phyloP scores from a whole-genome alignment of 768 basidiomycete species.

The Kwoniella dendrophila region DNA sequence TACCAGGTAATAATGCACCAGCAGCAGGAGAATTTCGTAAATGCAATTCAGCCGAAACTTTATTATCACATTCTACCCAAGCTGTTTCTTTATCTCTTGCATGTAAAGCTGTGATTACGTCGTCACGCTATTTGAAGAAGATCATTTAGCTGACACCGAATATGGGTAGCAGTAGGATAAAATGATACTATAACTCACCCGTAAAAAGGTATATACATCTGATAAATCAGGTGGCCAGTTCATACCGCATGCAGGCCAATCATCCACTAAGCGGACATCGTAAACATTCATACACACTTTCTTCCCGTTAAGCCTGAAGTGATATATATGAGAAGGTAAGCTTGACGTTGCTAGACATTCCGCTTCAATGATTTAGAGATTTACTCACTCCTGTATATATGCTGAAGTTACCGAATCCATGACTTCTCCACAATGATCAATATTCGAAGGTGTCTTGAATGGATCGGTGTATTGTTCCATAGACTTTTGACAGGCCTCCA shows the following conservation, averaged over 20 bases:
- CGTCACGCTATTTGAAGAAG: slow-evolving; percentile 63
- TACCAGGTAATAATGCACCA: slow-evolving; percentile 72
- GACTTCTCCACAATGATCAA: slow-evolving; percentile 66
- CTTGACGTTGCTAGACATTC: not conserved
- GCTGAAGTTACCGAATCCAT: slow-evolving; percentile 58
- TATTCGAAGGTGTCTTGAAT: slow-evolving; percentile 58
- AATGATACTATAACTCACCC: slow-evolving; percentile 62
- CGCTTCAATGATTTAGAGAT: not conserved
- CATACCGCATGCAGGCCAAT: slow-evolving; percentile 86
- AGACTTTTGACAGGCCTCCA: slow-evolving; percentile 65
- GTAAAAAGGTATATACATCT: slow-evolving; percentile 74
- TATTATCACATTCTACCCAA: slow-evolving; percentile 83
- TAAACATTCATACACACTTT: slow-evolving; percentile 90
- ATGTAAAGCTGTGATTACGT: slow-evolving; percentile 82
- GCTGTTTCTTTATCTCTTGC: slow-evolving; percentile 72
- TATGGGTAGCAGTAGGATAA: not conserved
- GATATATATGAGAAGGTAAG: not conserved
- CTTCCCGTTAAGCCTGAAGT: slow-evolving; percentile 66
- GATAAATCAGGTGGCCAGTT: slow-evolving; percentile 92
- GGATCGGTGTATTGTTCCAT: slow-evolving; percentile 51
- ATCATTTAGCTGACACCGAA: not conserved
- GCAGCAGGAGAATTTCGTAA: slow-evolving; percentile 66
- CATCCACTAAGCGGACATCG: slow-evolving; percentile 87
- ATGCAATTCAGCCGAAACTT: slow-evolving; percentile 68
- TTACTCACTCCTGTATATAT: slow-evolving; percentile 57